A percentile compares a stretch with the other conserved stretches of the same genome.
Evolutionary conservation across 805 yeast genomes (phyloP).

Genomic region (Ogataea ramenticola): DNA sequence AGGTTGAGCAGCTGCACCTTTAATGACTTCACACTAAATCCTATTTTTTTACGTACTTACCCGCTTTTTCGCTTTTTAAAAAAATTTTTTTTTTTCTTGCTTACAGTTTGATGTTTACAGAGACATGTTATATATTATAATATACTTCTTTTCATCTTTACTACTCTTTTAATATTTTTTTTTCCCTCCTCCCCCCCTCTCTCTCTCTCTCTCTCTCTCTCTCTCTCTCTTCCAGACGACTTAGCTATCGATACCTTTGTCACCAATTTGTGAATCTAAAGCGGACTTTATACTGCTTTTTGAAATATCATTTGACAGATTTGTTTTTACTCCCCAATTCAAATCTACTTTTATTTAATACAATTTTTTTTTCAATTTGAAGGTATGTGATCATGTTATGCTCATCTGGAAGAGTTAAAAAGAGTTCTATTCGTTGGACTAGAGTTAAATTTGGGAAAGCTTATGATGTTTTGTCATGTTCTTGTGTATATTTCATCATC

Average conservation of each 20-base stretch:
- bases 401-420: neutral
- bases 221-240: conserved; percentile 35
- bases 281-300: neutral
- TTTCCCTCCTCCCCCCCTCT: conserved; percentile 12
- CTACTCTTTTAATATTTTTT: conserved; percentile 11
- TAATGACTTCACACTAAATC: neutral
- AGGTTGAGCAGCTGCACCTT: too few relatives aligned
- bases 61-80: neutral
- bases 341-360: neutral
- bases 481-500: neutral
- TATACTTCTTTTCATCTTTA: conserved; percentile 5
- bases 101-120: neutral
- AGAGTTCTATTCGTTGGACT: neutral
- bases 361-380: neutral
- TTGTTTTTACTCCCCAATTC: neutral
- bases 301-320: neutral
- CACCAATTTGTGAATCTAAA: neutral
- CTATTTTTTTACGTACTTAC: neutral
- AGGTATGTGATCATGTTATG: neutral
- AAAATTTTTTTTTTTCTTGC: neutral
- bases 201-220: conserved; percentile 25
- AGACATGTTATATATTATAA: conserved; percentile 3
- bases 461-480: neutral
- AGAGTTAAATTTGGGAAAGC: neutral
- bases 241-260: conserved; percentile 9